phyloP scores from a whole-genome alignment of 2,329 filamentous ascomycete genomes.

The Magnaporthiopsis poae region DNA sequence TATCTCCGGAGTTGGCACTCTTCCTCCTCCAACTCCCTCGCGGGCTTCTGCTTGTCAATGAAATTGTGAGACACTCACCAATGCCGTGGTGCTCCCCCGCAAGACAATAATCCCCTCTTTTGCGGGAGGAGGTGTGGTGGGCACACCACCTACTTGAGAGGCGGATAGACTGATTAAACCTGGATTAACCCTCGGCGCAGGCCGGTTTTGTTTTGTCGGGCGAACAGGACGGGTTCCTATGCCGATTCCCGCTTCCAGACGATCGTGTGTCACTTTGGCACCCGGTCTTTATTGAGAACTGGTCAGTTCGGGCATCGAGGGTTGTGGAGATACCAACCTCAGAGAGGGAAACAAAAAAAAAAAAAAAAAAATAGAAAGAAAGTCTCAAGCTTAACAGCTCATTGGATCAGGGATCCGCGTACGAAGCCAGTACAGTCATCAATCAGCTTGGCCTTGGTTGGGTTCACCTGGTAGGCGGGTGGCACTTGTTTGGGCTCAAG shows the following conservation, averaged over 20 bases:
- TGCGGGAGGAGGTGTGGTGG: background rate
- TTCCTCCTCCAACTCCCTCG: background rate
- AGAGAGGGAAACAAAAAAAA: no score
- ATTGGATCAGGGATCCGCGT: background rate
- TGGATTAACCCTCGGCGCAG: background rate
- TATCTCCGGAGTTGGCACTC: background rate
- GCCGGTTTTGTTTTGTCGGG: background rate
- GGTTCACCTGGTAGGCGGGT: background rate
- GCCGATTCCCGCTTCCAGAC: background rate
- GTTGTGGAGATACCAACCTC: background rate
- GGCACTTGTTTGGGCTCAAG: background rate
- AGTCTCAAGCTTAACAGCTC: background rate
- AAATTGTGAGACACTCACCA: background rate
- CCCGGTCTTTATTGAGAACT: background rate
- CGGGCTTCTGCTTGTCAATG: background rate
- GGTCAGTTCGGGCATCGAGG: background rate
- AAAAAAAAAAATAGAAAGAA: background rate
- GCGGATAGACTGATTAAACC: background rate
- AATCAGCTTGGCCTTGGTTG: background rate
- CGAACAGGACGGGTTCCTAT: background rate
- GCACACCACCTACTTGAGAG: background rate
- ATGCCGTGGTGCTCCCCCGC: no score
- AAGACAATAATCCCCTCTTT: no score
- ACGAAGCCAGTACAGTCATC: background rate
- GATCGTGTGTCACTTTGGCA: background rate